A percentile compares a stretch with the other conserved stretches of the same genome.
These are phyloP conservation scores for Yarrowia alimentaria DNA, from an alignment of 805 yeast genomes.

Conservation along the genomic window DNA sequence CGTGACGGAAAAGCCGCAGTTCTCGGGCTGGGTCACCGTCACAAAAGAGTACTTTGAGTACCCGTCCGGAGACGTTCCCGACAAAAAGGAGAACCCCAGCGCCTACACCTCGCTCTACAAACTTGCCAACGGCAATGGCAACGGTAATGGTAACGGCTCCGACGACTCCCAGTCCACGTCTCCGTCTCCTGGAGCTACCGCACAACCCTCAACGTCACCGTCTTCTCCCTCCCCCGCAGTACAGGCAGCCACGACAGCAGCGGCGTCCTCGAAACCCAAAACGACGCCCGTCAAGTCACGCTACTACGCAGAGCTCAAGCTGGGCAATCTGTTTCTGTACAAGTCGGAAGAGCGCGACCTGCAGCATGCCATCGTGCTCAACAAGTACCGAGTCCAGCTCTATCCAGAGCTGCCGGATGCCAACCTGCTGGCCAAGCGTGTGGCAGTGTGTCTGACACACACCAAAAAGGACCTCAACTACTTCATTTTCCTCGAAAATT, in stretches of 20 bases:
- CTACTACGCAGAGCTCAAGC: constrained; percentile 57
- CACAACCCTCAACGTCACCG: neutral
- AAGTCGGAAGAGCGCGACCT: constrained; percentile 63
- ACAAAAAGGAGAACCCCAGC: constrained; percentile 47
- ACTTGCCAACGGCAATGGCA: constrained; percentile 42
- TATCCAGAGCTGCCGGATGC: constrained; percentile 85
- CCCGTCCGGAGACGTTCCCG: constrained; percentile 42
- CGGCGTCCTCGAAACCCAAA: constrained; percentile 3
- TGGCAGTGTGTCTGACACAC: constrained; percentile 72
- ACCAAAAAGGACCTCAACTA: constrained; percentile 35
- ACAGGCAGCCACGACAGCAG: constrained; percentile 1
- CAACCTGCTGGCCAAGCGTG: constrained; percentile 72
- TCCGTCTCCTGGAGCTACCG: too few relatives aligned
- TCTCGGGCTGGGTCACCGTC: constrained; percentile 81
- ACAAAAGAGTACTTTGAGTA: constrained; percentile 69
- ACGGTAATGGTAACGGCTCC: constrained; percentile 18
- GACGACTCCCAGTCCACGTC: too few relatives aligned
- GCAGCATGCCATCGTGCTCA: constrained; percentile 73
- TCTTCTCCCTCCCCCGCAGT: neutral
- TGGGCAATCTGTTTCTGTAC: constrained; percentile 85
- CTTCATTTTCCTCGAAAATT: constrained; percentile 49
- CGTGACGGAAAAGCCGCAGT: constrained; percentile 17
- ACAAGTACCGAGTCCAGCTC: constrained; percentile 65
- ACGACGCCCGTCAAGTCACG: constrained; percentile 26
- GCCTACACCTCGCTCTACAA: constrained; percentile 64